These are phyloP conservation scores for Tulasnella sp. DNA, from an alignment of 768 basidiomycete species.

Conservation along the genomic window DNA sequence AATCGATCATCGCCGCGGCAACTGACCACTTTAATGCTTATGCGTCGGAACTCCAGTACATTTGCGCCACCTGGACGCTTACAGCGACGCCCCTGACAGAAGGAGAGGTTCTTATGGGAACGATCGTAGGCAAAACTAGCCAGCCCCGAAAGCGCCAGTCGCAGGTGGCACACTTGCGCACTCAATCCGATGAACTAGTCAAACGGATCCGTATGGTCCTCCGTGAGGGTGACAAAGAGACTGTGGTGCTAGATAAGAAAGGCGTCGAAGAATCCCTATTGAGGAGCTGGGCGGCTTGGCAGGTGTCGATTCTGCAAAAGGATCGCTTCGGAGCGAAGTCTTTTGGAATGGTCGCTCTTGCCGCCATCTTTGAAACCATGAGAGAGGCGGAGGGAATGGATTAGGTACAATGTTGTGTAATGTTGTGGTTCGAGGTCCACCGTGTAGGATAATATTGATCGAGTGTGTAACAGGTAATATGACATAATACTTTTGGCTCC, in stretches of 20 bases:
- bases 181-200: conserved; percentile 43
- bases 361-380: conserved; percentile 42
- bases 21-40: conserved; percentile 28
- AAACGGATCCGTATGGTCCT: conserved; percentile 38
- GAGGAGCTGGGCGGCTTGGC: conserved; percentile 46
- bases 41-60: conserved; percentile 34
- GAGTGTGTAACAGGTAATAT: too few species aligned
- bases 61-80: conserved; percentile 36
- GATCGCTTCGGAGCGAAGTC: conserved; percentile 45
- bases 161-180: conserved; percentile 42
- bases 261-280: conserved; percentile 33
- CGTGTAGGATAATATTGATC: too few species aligned
- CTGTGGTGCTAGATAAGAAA: conserved; percentile 24
- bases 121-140: conserved; percentile 50
- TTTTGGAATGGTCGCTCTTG: conserved; percentile 50
- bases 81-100: conserved; percentile 34
- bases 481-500: too few species aligned
- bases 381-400: conserved; percentile 14
- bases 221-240: too few species aligned
- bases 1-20: background rate
- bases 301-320: conserved; percentile 29
- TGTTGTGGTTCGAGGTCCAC: too few species aligned
- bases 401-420: too few species aligned
- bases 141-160: conserved; percentile 44
- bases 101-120: conserved; percentile 53